phyloP scores from a whole-genome alignment of 1,139 yeast species.

The Debaryomyces udenii region DNA sequence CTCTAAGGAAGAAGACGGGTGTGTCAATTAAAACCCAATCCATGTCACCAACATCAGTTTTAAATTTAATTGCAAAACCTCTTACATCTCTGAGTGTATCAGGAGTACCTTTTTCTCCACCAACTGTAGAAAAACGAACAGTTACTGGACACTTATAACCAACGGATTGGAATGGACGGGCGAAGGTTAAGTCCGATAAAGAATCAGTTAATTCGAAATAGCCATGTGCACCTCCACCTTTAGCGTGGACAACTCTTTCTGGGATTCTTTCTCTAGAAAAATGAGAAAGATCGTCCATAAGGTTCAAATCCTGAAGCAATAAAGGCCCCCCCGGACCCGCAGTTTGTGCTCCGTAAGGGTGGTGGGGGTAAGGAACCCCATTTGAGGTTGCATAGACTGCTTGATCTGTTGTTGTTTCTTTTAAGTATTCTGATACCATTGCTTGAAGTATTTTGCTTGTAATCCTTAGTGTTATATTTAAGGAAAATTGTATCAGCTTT shows the following conservation, averaged over 20 bases:
- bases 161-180: constrained; percentile 48
- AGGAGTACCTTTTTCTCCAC: constrained; percentile 60
- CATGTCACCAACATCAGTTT: constrained; percentile 61
- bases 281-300: constrained; percentile 60
- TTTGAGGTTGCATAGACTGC: constrained; percentile 33
- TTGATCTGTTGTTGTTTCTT: constrained; percentile 17
- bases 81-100: constrained; percentile 64
- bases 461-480: no score
- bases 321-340: constrained; percentile 55
- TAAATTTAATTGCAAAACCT: constrained; percentile 58
- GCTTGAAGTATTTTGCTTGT: no score
- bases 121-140: constrained; percentile 61
- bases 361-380: constrained; percentile 30
- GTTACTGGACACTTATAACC: constrained; percentile 53
- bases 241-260: constrained; percentile 67
- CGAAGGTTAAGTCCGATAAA: constrained; percentile 52
- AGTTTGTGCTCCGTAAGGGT: constrained; percentile 32
- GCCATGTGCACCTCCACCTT: constrained; percentile 67
- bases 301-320: constrained; percentile 57
- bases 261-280: constrained; percentile 65
- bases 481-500: no score
- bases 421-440: constrained; percentile 25
- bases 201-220: constrained; percentile 62
- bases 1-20: constrained; percentile 60
- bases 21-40: constrained; percentile 68